Conservation (phyloP, 1,284 basidiomycete species). For the Leccinum variabile region DNA sequence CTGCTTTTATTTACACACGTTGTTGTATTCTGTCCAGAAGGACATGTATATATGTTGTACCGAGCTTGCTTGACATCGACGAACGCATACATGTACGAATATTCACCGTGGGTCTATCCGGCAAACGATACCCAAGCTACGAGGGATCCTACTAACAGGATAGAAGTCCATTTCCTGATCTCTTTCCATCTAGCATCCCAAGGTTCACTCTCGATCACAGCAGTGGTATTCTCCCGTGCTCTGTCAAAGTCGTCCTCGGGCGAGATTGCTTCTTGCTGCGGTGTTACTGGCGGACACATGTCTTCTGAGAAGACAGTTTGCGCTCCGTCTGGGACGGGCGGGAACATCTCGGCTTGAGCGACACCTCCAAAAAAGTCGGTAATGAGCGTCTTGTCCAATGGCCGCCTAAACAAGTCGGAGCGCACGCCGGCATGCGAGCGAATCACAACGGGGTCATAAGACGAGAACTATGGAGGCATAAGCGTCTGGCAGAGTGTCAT, state of each 20-base stretch:
- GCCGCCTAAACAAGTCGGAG: constrained; percentile 77
- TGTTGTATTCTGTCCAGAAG: neutral
- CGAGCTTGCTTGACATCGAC: neutral
- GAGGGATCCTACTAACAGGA: constrained; percentile 27
- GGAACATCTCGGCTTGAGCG: constrained; percentile 70
- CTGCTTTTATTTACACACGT: neutral
- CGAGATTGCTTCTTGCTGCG: neutral
- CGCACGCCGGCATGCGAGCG: constrained; percentile 87
- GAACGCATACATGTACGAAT: neutral
- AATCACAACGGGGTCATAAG: constrained; percentile 75
- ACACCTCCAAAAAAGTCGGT: constrained; percentile 98
- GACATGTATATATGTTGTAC: neutral
- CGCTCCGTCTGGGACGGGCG: constrained; percentile 11
- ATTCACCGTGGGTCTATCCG: constrained; percentile 13
- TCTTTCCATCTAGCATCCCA: constrained; percentile 29
- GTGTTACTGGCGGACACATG: neutral
- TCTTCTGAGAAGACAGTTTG: neutral
- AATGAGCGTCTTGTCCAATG: constrained; percentile 69
- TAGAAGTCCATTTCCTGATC: constrained; percentile 32
- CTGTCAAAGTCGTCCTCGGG: constrained; percentile 1
- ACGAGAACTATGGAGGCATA: constrained; percentile 62
- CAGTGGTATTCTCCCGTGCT: neutral
- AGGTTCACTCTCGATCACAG: constrained; percentile 2
- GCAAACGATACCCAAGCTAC: constrained; percentile 32
- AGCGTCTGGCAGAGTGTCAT: neutral